Percentiles rank a stretch among this genome's conserved stretches.
Evolutionary conservation across 177 flowering plant species (phyloP).

Genomic region (Vitis hybrid): DNA sequence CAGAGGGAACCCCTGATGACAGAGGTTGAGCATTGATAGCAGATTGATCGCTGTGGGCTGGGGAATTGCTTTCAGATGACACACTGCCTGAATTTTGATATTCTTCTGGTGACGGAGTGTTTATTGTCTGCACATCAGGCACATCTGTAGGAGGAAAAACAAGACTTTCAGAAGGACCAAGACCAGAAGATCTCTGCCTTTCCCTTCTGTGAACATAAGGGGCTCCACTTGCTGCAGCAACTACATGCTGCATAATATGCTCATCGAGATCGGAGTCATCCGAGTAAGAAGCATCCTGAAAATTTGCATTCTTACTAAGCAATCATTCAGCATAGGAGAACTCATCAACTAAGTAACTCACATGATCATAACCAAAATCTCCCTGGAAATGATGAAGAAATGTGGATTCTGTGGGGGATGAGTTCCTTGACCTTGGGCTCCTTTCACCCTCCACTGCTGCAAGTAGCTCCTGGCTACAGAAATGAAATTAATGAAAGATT

Average conservation of each 20-base stretch:
- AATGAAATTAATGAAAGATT: not conserved
- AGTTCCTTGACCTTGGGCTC: slow-evolving; percentile 34
- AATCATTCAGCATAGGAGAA: slow-evolving; percentile 3
- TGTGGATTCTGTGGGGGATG: slow-evolving; percentile 19
- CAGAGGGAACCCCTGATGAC: slow-evolving; percentile 10
- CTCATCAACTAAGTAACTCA: slow-evolving; percentile 20
- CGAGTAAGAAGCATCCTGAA: slow-evolving; percentile 44
- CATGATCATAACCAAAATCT: slow-evolving; percentile 34
- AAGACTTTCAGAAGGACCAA: slow-evolving; percentile 32
- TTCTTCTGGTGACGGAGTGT: slow-evolving; percentile 16
- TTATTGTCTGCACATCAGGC: slow-evolving; percentile 20
- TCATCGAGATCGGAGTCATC: slow-evolving; percentile 61
- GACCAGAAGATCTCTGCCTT: slow-evolving; percentile 38
- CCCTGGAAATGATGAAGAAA: slow-evolving; percentile 21
- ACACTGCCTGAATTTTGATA: slow-evolving; percentile 16
- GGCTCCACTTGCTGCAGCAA: slow-evolving; percentile 48
- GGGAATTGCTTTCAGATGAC: slow-evolving; percentile 25
- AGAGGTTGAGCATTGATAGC: slow-evolving; percentile 18
- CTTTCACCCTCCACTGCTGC: slow-evolving; percentile 57
- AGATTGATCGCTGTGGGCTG: slow-evolving; percentile 19
- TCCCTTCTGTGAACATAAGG: slow-evolving; percentile 46
- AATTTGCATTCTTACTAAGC: slow-evolving; percentile 7
- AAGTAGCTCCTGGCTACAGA: slow-evolving; percentile 71
- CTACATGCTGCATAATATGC: slow-evolving; percentile 58
- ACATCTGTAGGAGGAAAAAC: slow-evolving; percentile 28